Conservation (phyloP, 169 alveolate species). For the Eimeria falciformis region DNA sequence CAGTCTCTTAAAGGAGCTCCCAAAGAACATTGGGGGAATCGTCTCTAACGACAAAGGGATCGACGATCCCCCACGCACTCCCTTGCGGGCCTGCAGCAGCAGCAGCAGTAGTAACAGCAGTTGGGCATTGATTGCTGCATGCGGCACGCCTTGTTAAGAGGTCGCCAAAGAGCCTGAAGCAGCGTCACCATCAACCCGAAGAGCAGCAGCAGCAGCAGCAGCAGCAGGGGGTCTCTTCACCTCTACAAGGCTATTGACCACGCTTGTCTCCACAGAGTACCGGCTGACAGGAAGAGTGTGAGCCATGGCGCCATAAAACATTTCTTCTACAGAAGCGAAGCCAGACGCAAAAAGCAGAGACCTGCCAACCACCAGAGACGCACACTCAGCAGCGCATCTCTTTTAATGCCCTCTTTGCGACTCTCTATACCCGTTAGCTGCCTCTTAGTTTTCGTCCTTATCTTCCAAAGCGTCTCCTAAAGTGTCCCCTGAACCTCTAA, state of each 20-base stretch:
- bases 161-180: neutral
- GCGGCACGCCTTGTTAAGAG: too few species aligned
- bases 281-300: constrained; percentile 71
- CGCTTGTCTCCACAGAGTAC: constrained; percentile 55
- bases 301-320: constrained; percentile 74
- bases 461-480: too few species aligned
- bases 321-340: constrained; percentile 39
- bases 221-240: constrained; percentile 60
- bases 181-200: neutral
- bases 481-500: too few species aligned
- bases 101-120: constrained; percentile 56
- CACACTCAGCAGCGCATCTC: neutral
- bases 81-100: constrained; percentile 29
- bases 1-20: constrained; percentile 40
- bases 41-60: constrained; percentile 47
- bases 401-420: neutral
- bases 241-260: constrained; percentile 56
- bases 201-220: constrained; percentile 40
- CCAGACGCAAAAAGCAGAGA: constrained; percentile 20
- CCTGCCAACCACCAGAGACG: neutral
- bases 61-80: constrained; percentile 34
- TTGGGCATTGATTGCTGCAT: too few species aligned
- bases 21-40: constrained; percentile 73
- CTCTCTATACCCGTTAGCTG: too few species aligned
- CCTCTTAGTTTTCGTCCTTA: too few species aligned